Conservation (phyloP, 2,329 filamentous ascomycete species). For the Dactylonectria macrodidyma region DNA sequence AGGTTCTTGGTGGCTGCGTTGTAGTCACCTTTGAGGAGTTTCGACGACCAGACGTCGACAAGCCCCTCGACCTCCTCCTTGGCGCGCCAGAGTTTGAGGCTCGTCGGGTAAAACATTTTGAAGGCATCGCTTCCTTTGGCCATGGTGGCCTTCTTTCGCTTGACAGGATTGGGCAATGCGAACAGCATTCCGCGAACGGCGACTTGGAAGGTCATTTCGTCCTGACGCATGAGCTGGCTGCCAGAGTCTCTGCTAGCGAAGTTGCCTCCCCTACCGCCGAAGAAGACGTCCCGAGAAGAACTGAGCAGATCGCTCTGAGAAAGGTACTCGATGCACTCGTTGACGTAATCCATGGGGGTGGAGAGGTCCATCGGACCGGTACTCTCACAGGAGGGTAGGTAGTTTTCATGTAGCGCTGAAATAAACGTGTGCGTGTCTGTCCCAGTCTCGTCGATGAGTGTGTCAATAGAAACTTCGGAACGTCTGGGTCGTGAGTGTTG, state of each 20-base stretch:
- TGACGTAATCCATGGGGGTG: constrained; percentile 82
- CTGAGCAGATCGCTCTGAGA: constrained; percentile 91
- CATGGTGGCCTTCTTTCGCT: constrained; percentile 68
- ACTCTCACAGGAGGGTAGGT: constrained; percentile 84
- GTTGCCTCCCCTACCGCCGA: constrained; percentile 70
- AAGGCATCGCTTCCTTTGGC: constrained; percentile 73
- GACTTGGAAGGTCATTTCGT: constrained; percentile 94
- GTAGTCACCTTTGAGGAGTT: constrained; percentile 70
- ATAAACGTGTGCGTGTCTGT: constrained; percentile 94
- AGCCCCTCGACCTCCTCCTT: constrained; percentile 86
- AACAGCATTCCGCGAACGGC: constrained; percentile 90
- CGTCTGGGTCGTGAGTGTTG: constrained; percentile 71
- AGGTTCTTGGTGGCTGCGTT: constrained; percentile 54
- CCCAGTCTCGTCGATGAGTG: constrained; percentile 91
- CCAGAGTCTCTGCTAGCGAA: constrained; percentile 69
- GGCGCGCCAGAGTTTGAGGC: constrained; percentile 85
- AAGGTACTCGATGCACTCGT: constrained; percentile 87
- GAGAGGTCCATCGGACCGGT: constrained; percentile 64
- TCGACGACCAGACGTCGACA: constrained; percentile 78
- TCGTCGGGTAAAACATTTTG: constrained; percentile 94
- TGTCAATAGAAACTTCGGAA: constrained; percentile 78
- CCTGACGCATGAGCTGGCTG: constrained; percentile 86
- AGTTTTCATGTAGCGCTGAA: constrained; percentile 94
- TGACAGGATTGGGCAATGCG: constrained; percentile 88
- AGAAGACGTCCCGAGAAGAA: constrained; percentile 78